Conservation (phyloP, 2,329 filamentous ascomycete species). For the Claviceps spartinae region DNA sequence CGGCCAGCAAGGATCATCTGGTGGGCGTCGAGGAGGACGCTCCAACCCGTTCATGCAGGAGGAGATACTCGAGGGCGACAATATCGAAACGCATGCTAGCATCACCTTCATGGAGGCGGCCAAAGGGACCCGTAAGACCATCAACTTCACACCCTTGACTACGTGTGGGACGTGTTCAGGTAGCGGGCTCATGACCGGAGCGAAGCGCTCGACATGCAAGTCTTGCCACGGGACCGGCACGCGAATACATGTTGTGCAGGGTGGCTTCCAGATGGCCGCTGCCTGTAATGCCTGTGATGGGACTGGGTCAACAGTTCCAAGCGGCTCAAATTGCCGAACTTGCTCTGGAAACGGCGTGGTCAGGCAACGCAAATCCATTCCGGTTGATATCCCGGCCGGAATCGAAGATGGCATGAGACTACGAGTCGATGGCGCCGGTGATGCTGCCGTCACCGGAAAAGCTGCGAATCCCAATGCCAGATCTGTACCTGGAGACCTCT, state of each 20-base stretch:
- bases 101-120: conserved; percentile 95
- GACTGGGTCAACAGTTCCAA: conserved; percentile 60
- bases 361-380: conserved; percentile 69
- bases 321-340: conserved; percentile 64
- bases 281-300: conserved; percentile 76
- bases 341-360: conserved; percentile 77
- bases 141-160: conserved; percentile 69
- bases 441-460: conserved; percentile 66
- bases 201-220: conserved; percentile 59
- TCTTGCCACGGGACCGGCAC: conserved; percentile 77
- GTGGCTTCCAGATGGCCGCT: conserved; percentile 90
- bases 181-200: conserved; percentile 70
- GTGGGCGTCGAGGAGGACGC: conserved; percentile 36
- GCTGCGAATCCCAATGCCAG: conserved; percentile 47
- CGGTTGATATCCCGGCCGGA: conserved; percentile 83
- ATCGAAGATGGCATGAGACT: conserved; percentile 95
- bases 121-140: conserved; percentile 79
- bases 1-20: conserved; percentile 41
- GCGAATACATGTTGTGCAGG: conserved; percentile 76
- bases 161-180: conserved; percentile 74
- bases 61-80: conserved; percentile 81
- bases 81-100: conserved; percentile 86
- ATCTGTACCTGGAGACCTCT: conserved; percentile 73
- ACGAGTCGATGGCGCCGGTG: conserved; percentile 72
- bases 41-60: conserved; percentile 51